Percentiles rank a stretch among this genome's conserved stretches.
These are phyloP conservation scores for Scedosporium aurantiacum DNA, from an alignment of 2,329 filamentous ascomycete genomes.

Conservation along the genomic window DNA sequence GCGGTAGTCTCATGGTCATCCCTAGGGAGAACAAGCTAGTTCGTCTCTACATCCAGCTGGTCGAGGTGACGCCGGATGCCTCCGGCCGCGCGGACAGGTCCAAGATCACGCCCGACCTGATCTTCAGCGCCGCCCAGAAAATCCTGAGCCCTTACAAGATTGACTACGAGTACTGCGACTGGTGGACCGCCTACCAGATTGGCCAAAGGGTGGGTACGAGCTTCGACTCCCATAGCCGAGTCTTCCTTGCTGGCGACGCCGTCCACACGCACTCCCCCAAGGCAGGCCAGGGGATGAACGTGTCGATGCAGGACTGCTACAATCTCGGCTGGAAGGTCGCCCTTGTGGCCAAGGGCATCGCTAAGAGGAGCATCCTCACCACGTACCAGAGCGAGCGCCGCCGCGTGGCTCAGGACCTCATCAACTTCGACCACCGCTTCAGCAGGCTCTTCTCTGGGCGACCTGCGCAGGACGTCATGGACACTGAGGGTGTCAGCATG, in stretches of 20 bases:
- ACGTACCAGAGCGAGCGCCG: conserved; percentile 42
- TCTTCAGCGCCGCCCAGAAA: conserved; percentile 49
- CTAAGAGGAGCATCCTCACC: conserved; percentile 26
- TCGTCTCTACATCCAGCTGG: conserved; percentile 56
- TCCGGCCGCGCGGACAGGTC: conserved; percentile 41
- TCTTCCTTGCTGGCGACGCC: conserved; percentile 55
- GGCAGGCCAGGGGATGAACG: conserved; percentile 56
- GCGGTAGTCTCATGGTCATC: conserved; percentile 53
- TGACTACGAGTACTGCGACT: conserved; percentile 50
- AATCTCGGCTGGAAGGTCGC: conserved; percentile 25
- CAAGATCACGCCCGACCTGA: conserved; percentile 51
- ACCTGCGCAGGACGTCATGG: conserved; percentile 24
- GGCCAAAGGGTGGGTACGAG: conserved; percentile 47
- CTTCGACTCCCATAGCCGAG: conserved; percentile 39
- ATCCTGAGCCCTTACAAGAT: conserved; percentile 57
- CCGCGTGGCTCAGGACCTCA: conserved; percentile 30
- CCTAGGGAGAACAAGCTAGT: conserved; percentile 60
- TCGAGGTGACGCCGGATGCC: conserved; percentile 27
- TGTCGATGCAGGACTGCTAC: conserved; percentile 51
- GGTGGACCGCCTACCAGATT: conserved; percentile 57
- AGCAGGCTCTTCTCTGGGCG: conserved; percentile 38
- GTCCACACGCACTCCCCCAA: conserved; percentile 37
- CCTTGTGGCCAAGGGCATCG: conserved; percentile 25
- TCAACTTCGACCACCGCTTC: conserved; percentile 34
- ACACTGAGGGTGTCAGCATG: no score